Evolutionary conservation across 345 rosid genomes (phyloP).

Genomic region (Ceriops decandra): DNA sequence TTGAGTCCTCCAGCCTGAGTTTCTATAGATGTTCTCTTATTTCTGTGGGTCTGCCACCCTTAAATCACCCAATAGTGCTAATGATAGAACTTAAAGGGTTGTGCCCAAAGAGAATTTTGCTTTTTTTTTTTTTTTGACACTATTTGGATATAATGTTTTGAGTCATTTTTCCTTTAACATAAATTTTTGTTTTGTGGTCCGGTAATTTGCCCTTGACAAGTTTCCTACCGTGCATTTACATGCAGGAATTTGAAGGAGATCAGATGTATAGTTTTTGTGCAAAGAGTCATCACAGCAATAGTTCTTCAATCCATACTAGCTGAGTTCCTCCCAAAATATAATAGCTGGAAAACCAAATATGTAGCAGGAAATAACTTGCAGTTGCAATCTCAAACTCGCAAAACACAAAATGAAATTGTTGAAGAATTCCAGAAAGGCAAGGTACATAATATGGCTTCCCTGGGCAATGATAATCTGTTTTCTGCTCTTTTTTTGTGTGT

Average conservation of each 20-base stretch:
- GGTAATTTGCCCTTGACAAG: background rate
- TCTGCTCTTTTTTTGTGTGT: background rate
- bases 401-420: constrained; percentile 65
- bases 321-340: constrained; percentile 51
- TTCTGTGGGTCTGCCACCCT: no score
- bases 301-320: constrained; percentile 53
- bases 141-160: no score
- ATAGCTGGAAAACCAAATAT: constrained; percentile 57
- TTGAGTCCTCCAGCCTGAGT: no score
- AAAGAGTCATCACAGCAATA: constrained; percentile 66
- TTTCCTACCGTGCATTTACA: background rate
- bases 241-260: constrained; percentile 55
- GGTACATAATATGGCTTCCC: constrained; percentile 34
- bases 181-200: no score
- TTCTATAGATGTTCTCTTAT: no score
- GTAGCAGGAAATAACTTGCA: constrained; percentile 69
- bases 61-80: no score
- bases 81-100: no score
- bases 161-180: no score
- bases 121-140: no score
- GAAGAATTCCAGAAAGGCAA: constrained; percentile 72
- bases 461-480: constrained; percentile 2
- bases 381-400: constrained; percentile 54
- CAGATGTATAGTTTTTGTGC: constrained; percentile 77
- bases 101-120: no score